A percentile compares a stretch with the other conserved stretches of the same genome.
These are phyloP conservation scores for Shiraia sp. DNA, from an alignment of 2,329 filamentous ascomycete genomes.

Conservation along the genomic window DNA sequence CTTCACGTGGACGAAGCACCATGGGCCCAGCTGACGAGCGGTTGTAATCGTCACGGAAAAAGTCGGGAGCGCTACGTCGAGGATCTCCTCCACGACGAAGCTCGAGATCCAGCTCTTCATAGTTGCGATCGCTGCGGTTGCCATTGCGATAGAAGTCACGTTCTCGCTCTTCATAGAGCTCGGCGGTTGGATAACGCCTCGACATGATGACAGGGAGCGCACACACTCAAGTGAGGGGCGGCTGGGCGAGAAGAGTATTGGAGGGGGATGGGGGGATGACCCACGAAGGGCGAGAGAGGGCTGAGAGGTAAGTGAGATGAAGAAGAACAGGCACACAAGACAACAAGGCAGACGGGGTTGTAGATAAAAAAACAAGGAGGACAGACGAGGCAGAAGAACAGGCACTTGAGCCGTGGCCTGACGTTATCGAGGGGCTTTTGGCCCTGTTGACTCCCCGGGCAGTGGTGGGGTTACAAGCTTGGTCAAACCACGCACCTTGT, in stretches of 20 bases:
- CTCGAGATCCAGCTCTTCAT: constrained; percentile 57
- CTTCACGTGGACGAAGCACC: constrained; percentile 51
- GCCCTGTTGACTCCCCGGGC: constrained; percentile 21
- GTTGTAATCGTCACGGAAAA: constrained; percentile 55
- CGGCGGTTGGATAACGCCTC: constrained; percentile 51
- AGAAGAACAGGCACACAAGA: constrained; percentile 4
- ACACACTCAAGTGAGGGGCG: constrained; percentile 10
- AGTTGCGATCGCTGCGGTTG: constrained; percentile 47
- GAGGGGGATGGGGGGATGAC: constrained; percentile 11
- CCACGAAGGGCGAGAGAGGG: constrained; percentile 10
- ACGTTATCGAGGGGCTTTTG: constrained; percentile 28
- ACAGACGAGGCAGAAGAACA: constrained; percentile 3
- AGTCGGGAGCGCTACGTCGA: constrained; percentile 52
- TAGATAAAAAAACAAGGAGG: constrained; percentile 3
- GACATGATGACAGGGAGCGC: constrained; percentile 34
- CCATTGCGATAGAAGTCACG: constrained; percentile 53
- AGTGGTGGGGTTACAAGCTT: constrained; percentile 20
- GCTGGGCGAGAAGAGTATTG: constrained; percentile 8
- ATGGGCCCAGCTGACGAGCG: constrained; percentile 50
- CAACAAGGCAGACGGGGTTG: constrained; percentile 5
- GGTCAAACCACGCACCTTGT: neutral
- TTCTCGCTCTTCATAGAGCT: constrained; percentile 55
- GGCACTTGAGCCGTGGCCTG: constrained; percentile 22
- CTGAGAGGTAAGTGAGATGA: no score
- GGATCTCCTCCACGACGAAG: constrained; percentile 44